These are phyloP conservation scores for Claviceps pazoutovae DNA, from an alignment of 2,329 filamentous ascomycete genomes.

Conservation along the genomic window DNA sequence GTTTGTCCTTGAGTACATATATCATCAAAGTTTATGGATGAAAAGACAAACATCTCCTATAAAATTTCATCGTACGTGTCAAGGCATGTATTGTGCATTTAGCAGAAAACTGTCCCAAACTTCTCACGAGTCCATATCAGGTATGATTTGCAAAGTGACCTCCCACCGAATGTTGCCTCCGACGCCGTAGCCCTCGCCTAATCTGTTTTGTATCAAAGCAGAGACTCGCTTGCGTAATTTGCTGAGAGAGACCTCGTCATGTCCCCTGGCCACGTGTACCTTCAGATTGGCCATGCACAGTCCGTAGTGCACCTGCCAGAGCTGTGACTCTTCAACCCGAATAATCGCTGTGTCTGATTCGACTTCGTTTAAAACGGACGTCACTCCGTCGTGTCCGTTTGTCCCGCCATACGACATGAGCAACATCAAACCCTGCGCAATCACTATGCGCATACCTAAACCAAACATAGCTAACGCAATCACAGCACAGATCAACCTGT, in stretches of 20 bases:
- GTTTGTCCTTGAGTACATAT: no score
- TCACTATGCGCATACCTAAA: constrained; percentile 69
- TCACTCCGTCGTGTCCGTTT: constrained; percentile 35
- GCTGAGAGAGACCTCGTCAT: constrained; percentile 55
- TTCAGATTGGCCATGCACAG: constrained; percentile 92
- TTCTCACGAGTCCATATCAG: constrained; percentile 14
- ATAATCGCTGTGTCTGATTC: constrained; percentile 64
- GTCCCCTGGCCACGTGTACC: constrained; percentile 51
- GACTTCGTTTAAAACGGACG: constrained; percentile 71
- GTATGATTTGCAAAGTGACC: constrained; percentile 68
- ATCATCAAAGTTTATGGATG: background rate
- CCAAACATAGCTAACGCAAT: constrained; percentile 83
- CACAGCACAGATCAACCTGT: constrained; percentile 64
- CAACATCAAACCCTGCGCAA: constrained; percentile 82
- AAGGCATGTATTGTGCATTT: background rate
- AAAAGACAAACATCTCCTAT: background rate
- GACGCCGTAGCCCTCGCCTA: constrained; percentile 78
- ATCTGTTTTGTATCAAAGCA: constrained; percentile 66
- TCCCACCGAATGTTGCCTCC: constrained; percentile 79
- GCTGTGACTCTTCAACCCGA: constrained; percentile 76
- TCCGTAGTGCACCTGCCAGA: constrained; percentile 98
- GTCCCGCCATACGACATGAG: constrained; percentile 66
- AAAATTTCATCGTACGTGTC: no score
- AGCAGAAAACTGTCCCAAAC: background rate
- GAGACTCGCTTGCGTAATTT: constrained; percentile 64